phyloP scores from a whole-genome alignment of 1,284 basidiomycete genomes.

The Inonotus obliquus region DNA sequence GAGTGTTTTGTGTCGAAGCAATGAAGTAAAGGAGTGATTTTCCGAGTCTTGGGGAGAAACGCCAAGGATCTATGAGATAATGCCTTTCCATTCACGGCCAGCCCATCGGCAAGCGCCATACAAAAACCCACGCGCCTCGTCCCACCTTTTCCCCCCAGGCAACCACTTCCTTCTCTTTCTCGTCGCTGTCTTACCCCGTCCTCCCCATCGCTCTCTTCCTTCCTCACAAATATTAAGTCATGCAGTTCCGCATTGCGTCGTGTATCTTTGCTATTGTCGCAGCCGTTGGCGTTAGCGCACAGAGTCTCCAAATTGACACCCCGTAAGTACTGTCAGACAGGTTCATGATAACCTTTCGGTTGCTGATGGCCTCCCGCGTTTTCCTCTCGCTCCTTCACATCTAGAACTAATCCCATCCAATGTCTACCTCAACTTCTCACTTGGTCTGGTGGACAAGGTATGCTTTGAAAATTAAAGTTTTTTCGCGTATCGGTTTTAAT shows the following conservation, averaged over 20 bases:
- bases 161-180: slow-evolving; percentile 11
- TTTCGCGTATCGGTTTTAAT: not conserved
- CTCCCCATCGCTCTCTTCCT: slow-evolving; percentile 22
- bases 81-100: not conserved
- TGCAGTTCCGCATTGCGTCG: slow-evolving; percentile 42
- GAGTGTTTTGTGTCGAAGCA: too few species aligned
- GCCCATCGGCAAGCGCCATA: slow-evolving; percentile 9
- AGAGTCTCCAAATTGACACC: slow-evolving; percentile 49
- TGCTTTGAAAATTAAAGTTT: slow-evolving; percentile 25
- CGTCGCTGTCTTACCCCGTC: slow-evolving; percentile 4
- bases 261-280: slow-evolving; percentile 34
- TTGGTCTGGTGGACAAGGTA: slow-evolving; percentile 49
- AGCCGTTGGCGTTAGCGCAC: slow-evolving; percentile 37
- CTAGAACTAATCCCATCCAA: slow-evolving; percentile 38
- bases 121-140: slow-evolving; percentile 1
- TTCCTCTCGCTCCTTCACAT: not conserved
- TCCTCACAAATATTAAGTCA: slow-evolving; percentile 29
- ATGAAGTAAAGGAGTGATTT: not conserved
- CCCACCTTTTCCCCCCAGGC: slow-evolving; percentile 11
- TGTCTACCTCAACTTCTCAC: slow-evolving; percentile 47
- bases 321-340: slow-evolving; percentile 41
- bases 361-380: not conserved
- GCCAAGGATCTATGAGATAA: not conserved
- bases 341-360: too few species aligned
- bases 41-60: too few species aligned